These are phyloP conservation scores for Euptelea pleiosperma DNA, from an alignment of 164 flowering plant species.

Conservation along the genomic window DNA sequence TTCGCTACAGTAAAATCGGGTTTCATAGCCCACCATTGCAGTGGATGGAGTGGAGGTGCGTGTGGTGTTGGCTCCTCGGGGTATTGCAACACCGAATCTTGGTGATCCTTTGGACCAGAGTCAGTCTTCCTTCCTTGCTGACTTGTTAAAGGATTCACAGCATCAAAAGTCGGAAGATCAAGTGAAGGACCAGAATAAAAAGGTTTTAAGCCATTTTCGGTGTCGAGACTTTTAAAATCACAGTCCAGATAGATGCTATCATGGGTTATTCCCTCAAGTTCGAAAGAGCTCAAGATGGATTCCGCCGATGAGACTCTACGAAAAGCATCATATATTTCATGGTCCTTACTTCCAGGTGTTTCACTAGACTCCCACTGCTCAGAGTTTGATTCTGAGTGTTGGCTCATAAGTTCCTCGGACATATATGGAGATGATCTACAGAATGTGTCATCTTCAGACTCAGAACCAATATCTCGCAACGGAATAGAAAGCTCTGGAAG, in stretches of 20 bases:
- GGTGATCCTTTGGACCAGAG: slow-evolving; percentile 15
- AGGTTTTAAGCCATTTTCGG: slow-evolving; percentile 22
- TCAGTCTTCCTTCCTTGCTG: slow-evolving; percentile 19
- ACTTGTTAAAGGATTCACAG: slow-evolving; percentile 21
- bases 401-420: slow-evolving; percentile 59
- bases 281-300: slow-evolving; percentile 41
- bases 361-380: slow-evolving; percentile 76
- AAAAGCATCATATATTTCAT: slow-evolving; percentile 48
- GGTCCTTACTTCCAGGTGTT: slow-evolving; percentile 37
- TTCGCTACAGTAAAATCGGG: slow-evolving; percentile 21
- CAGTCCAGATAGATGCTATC: slow-evolving; percentile 13
- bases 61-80: slow-evolving; percentile 32
- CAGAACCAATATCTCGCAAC: slow-evolving; percentile 40
- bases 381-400: slow-evolving; percentile 62
- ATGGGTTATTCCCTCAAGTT: slow-evolving; percentile 25
- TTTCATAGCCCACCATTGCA: slow-evolving; percentile 46
- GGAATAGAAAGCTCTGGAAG: slow-evolving; percentile 50
- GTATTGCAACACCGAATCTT: slow-evolving; percentile 9
- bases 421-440: slow-evolving; percentile 64
- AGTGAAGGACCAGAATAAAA: slow-evolving; percentile 25
- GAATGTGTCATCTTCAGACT: slow-evolving; percentile 85
- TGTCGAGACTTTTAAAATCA: slow-evolving; percentile 15
- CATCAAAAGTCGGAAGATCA: slow-evolving; percentile 48
- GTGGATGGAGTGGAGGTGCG: slow-evolving; percentile 72
- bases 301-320: slow-evolving; percentile 46